Percentiles rank a stretch among this genome's conserved stretches.
These are phyloP conservation scores for Jacaranda copaia DNA, from an alignment of 257 asterid species.

Conservation along the genomic window DNA sequence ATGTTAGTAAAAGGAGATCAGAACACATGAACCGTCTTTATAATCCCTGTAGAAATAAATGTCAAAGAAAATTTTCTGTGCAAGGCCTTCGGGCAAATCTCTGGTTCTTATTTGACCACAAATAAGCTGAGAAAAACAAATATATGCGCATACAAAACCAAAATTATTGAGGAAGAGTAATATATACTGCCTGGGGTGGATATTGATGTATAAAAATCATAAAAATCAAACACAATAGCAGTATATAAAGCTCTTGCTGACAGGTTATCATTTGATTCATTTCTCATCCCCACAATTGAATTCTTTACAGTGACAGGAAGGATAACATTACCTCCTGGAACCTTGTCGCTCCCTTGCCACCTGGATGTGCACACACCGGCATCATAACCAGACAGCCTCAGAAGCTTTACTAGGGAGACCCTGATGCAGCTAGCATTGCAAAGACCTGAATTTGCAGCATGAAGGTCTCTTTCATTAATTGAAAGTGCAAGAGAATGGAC, in stretches of 20 bases:
- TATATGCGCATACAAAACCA: background rate
- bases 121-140: background rate
- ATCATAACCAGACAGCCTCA: constrained; percentile 74
- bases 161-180: background rate
- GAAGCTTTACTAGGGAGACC: constrained; percentile 65
- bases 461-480: constrained; percentile 57
- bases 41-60: background rate
- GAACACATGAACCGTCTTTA: background rate
- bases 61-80: background rate
- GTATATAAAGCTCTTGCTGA: background rate
- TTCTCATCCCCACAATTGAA: background rate
- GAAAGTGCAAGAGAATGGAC: constrained; percentile 66
- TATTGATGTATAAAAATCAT: background rate
- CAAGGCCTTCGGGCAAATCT: background rate
- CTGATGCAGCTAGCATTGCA: constrained; percentile 85
- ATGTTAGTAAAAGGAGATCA: background rate
- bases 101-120: background rate
- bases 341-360: constrained; percentile 73
- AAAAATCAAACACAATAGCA: background rate
- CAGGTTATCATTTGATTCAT: background rate
- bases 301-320: constrained; percentile 3
- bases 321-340: constrained; percentile 67
- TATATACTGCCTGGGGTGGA: background rate
- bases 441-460: constrained; percentile 48
- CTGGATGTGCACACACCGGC: constrained; percentile 75